Percentiles rank a stretch among this genome's conserved stretches.
phyloP scores from a whole-genome alignment of 2,329 filamentous ascomycete species.

The Geosmithia flava region DNA sequence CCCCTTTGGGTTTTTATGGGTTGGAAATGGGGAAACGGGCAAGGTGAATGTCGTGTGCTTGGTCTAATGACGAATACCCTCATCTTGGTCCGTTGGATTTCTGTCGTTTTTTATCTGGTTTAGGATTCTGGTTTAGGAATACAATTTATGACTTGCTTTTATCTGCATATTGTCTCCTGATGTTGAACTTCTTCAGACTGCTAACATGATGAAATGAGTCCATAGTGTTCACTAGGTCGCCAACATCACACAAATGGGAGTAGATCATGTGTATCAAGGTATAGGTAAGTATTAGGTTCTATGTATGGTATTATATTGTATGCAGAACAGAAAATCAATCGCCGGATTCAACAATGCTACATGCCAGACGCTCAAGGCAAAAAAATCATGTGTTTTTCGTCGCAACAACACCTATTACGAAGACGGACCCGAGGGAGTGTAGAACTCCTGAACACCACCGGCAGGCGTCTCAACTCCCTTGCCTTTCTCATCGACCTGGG shows the following conservation, averaged over 20 bases:
- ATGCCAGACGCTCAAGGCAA: background rate
- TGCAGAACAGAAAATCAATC: too few species aligned
- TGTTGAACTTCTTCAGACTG: too few species aligned
- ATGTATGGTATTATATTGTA: too few species aligned
- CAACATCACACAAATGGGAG: too few species aligned
- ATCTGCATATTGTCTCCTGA: too few species aligned
- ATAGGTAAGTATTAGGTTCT: too few species aligned
- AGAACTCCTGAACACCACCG: constrained; percentile 1
- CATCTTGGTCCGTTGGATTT: background rate
- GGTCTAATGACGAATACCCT: background rate
- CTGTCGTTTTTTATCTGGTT: background rate
- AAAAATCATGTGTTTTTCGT: background rate
- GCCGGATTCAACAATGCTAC: background rate
- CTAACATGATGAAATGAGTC: too few species aligned
- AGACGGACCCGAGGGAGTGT: background rate
- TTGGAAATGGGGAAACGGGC: background rate
- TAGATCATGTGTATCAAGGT: too few species aligned
- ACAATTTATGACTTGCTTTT: background rate
- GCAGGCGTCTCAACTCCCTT: background rate
- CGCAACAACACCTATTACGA: background rate
- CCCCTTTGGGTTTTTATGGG: background rate
- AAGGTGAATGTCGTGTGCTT: constrained; percentile 4
- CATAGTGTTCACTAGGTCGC: too few species aligned
- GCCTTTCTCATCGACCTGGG: constrained; percentile 1
- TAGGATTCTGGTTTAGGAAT: background rate